A percentile compares a stretch with the other conserved stretches of the same genome.
phyloP scores from a whole-genome alignment of 2,329 filamentous ascomycete species.

The Massarina eburnea region DNA sequence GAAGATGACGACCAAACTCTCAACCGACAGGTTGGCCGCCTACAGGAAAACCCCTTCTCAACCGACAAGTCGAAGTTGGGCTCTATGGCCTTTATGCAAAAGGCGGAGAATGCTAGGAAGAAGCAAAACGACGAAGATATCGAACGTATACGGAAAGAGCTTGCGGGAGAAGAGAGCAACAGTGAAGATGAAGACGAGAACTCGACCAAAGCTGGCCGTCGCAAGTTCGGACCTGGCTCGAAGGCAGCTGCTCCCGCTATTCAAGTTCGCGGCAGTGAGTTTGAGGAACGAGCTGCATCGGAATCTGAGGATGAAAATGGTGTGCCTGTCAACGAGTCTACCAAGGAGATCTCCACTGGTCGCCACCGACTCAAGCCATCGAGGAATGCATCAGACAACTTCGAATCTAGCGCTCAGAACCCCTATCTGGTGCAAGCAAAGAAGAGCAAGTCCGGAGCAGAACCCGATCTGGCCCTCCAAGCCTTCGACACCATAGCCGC shows the following conservation, averaged over 20 bases:
- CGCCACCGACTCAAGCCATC: conserved; percentile 12
- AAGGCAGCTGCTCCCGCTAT: conserved; percentile 36
- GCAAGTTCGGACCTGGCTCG: conserved; percentile 63
- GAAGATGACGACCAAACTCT: conserved; percentile 52
- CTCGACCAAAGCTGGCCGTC: conserved; percentile 66
- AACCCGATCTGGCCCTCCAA: conserved; percentile 18
- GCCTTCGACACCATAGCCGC: conserved; percentile 12
- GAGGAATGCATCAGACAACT: conserved; percentile 6
- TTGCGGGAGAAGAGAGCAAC: conserved; percentile 63
- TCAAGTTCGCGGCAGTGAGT: conserved; percentile 52
- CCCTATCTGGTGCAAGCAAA: conserved; percentile 39
- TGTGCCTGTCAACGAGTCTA: conserved; percentile 16
- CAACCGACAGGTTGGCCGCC: conserved; percentile 38
- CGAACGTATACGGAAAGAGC: conserved; percentile 63
- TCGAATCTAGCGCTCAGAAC: conserved; percentile 16
- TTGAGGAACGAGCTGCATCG: conserved; percentile 61
- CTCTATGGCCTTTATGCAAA: conserved; percentile 92
- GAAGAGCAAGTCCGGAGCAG: conserved; percentile 23
- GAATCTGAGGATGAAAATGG: conserved; percentile 42
- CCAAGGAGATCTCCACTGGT: conserved; percentile 16
- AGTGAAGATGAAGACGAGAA: conserved; percentile 54
- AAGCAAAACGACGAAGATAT: conserved; percentile 76
- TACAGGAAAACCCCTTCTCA: conserved; percentile 52
- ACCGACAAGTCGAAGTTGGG: conserved; percentile 68
- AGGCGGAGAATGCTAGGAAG: conserved; percentile 76